Conservation (phyloP, 768 basidiomycete genomes). For the Leccinum pellstonianum region DNA sequence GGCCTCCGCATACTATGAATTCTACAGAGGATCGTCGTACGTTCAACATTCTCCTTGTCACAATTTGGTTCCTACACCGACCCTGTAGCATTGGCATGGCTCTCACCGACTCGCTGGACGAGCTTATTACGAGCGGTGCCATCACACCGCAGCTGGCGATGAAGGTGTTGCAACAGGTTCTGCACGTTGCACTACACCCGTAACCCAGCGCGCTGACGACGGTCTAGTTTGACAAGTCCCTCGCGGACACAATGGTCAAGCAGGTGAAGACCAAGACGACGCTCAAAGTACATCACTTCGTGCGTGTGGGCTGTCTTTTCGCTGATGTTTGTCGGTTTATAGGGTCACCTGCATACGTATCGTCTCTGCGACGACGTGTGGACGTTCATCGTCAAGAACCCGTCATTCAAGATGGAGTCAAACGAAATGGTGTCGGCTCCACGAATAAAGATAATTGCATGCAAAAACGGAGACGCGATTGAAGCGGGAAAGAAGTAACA, state of each 20-base stretch:
- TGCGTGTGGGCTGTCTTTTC: not conserved
- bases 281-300: conserved; percentile 64
- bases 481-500: conserved; percentile 76
- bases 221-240: conserved; percentile 89
- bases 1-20: conserved; percentile 89
- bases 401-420: conserved; percentile 93
- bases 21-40: conserved; percentile 89
- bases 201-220: conserved; percentile 14
- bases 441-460: conserved; percentile 96
- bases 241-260: conserved; percentile 90
- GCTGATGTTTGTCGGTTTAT: conserved; percentile 7
- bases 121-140: conserved; percentile 93
- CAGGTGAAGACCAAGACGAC: conserved; percentile 94
- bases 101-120: conserved; percentile 96
- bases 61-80: not conserved
- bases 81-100: conserved; percentile 87
- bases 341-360: conserved; percentile 93
- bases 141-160: conserved; percentile 99
- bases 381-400: conserved; percentile 96
- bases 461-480: conserved; percentile 91
- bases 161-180: conserved; percentile 96
- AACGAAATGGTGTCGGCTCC: conserved; percentile 71
- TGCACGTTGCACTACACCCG: conserved; percentile 14
- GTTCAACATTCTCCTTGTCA: conserved; percentile 31
- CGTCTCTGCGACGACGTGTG: conserved; percentile 94